Conservation (phyloP, 2,329 filamentous ascomycete genomes). For the Ophiostoma angusticollis region DNA sequence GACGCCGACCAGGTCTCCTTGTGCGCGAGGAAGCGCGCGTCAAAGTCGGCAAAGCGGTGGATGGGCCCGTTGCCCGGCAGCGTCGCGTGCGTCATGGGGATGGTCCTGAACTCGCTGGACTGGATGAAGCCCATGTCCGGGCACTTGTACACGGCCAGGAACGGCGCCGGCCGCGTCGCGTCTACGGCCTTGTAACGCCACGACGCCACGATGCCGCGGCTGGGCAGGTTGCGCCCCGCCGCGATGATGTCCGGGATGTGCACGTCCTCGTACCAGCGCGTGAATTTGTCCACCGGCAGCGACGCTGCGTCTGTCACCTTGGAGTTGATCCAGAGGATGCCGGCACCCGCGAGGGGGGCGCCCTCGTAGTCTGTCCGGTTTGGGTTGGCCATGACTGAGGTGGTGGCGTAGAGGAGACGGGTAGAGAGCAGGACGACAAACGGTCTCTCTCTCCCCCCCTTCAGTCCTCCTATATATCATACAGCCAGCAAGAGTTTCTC, state of each 20-base stretch:
- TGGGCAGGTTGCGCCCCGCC: slow-evolving; percentile 10
- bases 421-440: neutral
- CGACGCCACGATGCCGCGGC: slow-evolving; percentile 12
- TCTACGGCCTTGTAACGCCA: slow-evolving; percentile 13
- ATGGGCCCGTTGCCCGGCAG: slow-evolving; percentile 1
- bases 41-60: slow-evolving; percentile 3
- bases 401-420: neutral
- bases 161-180: slow-evolving; percentile 5
- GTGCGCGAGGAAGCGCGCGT: slow-evolving; percentile 2
- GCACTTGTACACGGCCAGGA: slow-evolving; percentile 13
- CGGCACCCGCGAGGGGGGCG: slow-evolving; percentile 2
- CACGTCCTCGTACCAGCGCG: slow-evolving; percentile 13
- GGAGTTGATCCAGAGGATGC: slow-evolving; percentile 11
- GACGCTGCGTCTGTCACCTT: slow-evolving; percentile 2
- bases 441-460: no score
- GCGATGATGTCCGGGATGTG: slow-evolving; percentile 16
- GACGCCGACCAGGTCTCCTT: slow-evolving; percentile 1
- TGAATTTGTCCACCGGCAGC: slow-evolving; percentile 7
- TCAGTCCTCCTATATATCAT: no score
- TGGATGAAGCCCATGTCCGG: slow-evolving; percentile 4
- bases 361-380: slow-evolving; percentile 3
- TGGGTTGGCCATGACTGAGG: slow-evolving; percentile 5
- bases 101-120: slow-evolving; percentile 3
- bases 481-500: no score
- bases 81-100: slow-evolving; percentile 5